Percentiles rank a stretch among this genome's conserved stretches.
Evolutionary conservation across 352 stramenopile species (phyloP).

Genomic region (Phytophthora tentaculata): DNA sequence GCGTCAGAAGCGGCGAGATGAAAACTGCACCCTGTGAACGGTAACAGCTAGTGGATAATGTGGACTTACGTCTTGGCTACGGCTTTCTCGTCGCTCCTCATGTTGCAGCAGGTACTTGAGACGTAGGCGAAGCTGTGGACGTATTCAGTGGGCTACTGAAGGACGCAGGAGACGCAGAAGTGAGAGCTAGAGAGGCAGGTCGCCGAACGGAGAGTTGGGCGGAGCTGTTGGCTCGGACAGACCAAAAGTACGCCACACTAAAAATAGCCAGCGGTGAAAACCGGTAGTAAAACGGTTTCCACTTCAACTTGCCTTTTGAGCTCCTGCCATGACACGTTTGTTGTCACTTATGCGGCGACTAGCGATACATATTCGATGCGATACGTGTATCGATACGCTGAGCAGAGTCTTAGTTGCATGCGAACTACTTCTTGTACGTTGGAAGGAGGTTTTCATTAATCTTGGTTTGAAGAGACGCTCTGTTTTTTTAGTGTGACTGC

Average conservation of each 20-base stretch:
- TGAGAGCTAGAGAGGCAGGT: conserved; percentile 11
- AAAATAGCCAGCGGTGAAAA: conserved; percentile 19
- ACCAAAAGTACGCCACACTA: conserved; percentile 29
- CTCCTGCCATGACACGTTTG: too few species aligned
- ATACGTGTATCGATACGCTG: neutral
- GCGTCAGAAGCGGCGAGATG: neutral
- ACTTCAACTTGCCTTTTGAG: conserved; percentile 30
- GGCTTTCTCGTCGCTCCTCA: conserved; percentile 46
- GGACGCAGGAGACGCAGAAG: conserved; percentile 27
- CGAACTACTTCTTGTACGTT: neutral
- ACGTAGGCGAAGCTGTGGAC: neutral
- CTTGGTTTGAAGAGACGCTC: conserved; percentile 11
- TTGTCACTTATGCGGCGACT: too few species aligned
- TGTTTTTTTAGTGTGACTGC: conserved; percentile 5
- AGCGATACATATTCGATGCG: conserved; percentile 5
- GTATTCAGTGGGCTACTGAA: conserved; percentile 9
- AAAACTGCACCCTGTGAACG: neutral
- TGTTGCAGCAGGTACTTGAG: conserved; percentile 23
- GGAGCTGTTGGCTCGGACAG: conserved; percentile 22
- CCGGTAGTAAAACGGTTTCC: conserved; percentile 1
- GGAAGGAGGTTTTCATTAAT: neutral
- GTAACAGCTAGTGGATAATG: neutral
- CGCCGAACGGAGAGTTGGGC: conserved; percentile 3
- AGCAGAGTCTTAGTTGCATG: conserved; percentile 1
- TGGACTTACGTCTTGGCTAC: conserved; percentile 46